Conservation (phyloP, 768 basidiomycete species). For the Dictyophora rubrovolvata region DNA sequence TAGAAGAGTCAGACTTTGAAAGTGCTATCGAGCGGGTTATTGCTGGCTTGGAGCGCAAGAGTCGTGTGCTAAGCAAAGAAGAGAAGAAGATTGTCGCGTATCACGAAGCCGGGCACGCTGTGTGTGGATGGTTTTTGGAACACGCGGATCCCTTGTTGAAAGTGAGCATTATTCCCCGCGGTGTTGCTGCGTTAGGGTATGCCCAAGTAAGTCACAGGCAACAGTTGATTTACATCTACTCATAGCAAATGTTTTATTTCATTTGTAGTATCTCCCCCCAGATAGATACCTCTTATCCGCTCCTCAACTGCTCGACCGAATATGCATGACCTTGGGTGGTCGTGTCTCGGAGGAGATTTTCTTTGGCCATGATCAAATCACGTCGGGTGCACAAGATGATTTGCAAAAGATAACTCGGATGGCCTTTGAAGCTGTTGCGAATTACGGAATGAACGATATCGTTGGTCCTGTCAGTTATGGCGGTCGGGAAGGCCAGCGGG, state of each 20-base stretch:
- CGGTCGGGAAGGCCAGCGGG: constrained; percentile 71
- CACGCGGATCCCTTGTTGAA: constrained; percentile 95
- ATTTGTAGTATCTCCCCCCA: constrained; percentile 74
- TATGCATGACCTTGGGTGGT: constrained; percentile 98
- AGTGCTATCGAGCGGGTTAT: constrained; percentile 97
- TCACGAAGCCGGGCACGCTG: constrained; percentile 97
- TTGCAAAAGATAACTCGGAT: constrained; percentile 96
- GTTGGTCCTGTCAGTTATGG: constrained; percentile 97
- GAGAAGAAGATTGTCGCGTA: constrained; percentile 99
- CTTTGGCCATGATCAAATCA: constrained; percentile 85
- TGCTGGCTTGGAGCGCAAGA: constrained; percentile 94
- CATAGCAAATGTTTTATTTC: neutral
- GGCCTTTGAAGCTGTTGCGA: constrained; percentile 92
- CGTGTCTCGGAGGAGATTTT: constrained; percentile 98
- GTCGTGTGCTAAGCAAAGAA: constrained; percentile 80
- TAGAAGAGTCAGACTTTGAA: constrained; percentile 84
- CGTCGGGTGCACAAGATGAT: constrained; percentile 97
- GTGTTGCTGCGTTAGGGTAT: constrained; percentile 91
- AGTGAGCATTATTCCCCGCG: constrained; percentile 96
- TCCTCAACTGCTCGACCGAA: constrained; percentile 88
- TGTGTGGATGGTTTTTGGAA: constrained; percentile 97
- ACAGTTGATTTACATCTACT: neutral
- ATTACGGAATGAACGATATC: constrained; percentile 92
- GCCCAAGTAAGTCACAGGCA: constrained; percentile 56
- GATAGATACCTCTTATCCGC: constrained; percentile 94